Conservation (phyloP, 345 rosid species). For the Turritis glabra region DNA sequence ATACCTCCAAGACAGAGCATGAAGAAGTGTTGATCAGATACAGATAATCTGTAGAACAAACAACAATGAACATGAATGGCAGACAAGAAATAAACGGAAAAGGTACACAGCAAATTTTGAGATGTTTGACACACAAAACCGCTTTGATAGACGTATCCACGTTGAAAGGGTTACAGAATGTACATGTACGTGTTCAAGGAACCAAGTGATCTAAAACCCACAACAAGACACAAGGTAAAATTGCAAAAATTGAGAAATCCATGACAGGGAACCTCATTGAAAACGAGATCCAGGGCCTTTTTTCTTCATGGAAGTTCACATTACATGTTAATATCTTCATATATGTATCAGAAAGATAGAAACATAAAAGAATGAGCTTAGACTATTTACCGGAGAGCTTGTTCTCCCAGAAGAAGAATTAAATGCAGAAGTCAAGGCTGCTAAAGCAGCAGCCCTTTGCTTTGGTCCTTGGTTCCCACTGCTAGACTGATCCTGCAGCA, state of each 20-base stretch:
- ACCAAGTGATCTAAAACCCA: no score
- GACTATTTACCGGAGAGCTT: constrained; percentile 49
- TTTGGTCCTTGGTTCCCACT: constrained; percentile 82
- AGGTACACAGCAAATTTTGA: no score
- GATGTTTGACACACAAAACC: no score
- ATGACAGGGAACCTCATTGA: neutral
- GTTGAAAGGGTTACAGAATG: neutral
- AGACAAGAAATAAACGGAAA: no score
- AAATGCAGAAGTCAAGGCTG: constrained; percentile 90
- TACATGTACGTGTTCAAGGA: no score
- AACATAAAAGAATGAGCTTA: neutral
- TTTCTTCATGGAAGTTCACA: neutral
- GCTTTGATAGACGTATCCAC: no score
- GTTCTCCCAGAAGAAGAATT: constrained; percentile 62
- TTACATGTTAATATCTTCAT: neutral
- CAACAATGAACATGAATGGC: no score
- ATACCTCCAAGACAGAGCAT: no score
- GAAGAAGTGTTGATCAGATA: no score
- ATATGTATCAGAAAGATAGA: constrained; percentile 1
- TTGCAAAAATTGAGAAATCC: neutral
- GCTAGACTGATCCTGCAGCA: constrained; percentile 42
- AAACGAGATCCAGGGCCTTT: neutral
- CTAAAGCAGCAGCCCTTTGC: constrained; percentile 96
- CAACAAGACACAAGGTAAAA: neutral
- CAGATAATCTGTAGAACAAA: no score